Evolutionary conservation across 176 grass and related monocot genomes (phyloP).

Genomic region (Raddia distichophylla): DNA sequence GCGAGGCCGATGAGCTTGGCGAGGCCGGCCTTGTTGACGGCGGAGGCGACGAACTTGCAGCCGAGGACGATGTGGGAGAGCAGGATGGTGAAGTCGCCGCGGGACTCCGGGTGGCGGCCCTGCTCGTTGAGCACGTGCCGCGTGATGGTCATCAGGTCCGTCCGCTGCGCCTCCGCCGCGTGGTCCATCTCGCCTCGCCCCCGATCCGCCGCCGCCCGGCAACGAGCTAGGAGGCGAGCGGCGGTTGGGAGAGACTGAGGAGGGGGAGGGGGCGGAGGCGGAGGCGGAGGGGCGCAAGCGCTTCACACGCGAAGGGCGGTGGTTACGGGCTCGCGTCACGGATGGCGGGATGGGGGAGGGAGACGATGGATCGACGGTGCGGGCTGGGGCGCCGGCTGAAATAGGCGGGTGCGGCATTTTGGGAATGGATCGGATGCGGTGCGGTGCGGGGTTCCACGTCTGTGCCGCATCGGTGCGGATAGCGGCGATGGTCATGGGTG

Average conservation of each 20-base stretch:
- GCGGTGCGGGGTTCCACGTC: constrained; percentile 31
- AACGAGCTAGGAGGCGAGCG: not conserved
- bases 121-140: constrained; percentile 97
- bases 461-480: constrained; percentile 20
- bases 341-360: not conserved
- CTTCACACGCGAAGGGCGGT: not conserved
- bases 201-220: not conserved
- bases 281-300: not conserved
- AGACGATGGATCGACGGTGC: not conserved
- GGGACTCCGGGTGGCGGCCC: constrained; percentile 67
- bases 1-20: constrained; percentile 92
- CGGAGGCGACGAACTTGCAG: constrained; percentile 92
- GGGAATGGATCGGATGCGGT: not conserved
- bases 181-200: constrained; percentile 65
- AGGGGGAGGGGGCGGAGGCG: not conserved
- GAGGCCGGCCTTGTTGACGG: constrained; percentile 94
- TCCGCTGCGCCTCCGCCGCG: constrained; percentile 76
- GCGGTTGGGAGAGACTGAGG: not conserved
- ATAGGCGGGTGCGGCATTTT: not conserved
- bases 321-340: not conserved
- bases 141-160: constrained; percentile 98
- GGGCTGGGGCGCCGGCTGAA: constrained; percentile 6
- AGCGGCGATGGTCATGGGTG: not conserved
- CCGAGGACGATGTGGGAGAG: constrained; percentile 98
- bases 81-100: constrained; percentile 95